These are phyloP conservation scores for Vaccinium myrtillus DNA, from an alignment of 148 eudicot genomes.

Conservation along the genomic window DNA sequence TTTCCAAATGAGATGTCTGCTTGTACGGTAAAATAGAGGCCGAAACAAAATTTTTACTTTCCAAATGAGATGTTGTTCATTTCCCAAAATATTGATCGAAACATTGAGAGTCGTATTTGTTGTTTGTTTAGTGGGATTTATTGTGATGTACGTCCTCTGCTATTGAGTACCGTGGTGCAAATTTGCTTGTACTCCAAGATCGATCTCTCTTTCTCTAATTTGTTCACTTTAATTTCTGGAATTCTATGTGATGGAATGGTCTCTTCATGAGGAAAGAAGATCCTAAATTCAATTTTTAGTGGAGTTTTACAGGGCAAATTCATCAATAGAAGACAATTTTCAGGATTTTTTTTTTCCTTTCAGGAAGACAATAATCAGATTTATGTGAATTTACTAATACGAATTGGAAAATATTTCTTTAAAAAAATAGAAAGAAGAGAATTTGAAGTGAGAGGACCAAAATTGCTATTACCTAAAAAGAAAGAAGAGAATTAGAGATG, in stretches of 20 bases:
- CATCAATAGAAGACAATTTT: neutral
- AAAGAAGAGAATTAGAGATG: no score
- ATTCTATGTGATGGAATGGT: neutral
- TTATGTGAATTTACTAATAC: neutral
- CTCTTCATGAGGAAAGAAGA: neutral
- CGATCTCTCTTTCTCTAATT: neutral
- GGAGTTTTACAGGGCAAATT: neutral
- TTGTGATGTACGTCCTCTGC: conserved; percentile 1
- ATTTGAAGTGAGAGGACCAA: neutral
- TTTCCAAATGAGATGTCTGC: no score
- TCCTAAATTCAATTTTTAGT: neutral
- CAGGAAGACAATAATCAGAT: neutral
- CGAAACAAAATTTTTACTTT: no score
- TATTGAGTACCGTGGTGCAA: no score
- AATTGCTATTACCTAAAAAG: neutral
- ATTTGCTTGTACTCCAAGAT: neutral
- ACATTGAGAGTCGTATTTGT: neutral
- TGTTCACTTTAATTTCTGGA: neutral
- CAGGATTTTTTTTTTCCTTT: no score
- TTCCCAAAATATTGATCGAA: no score
- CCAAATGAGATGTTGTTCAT: no score
- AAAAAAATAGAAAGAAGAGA: neutral
- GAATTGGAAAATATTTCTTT: neutral
- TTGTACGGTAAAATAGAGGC: no score
- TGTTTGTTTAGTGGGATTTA: neutral